These are phyloP conservation scores for Puccinia novopanici DNA, from an alignment of 1,284 basidiomycete genomes.

Conservation along the genomic window DNA sequence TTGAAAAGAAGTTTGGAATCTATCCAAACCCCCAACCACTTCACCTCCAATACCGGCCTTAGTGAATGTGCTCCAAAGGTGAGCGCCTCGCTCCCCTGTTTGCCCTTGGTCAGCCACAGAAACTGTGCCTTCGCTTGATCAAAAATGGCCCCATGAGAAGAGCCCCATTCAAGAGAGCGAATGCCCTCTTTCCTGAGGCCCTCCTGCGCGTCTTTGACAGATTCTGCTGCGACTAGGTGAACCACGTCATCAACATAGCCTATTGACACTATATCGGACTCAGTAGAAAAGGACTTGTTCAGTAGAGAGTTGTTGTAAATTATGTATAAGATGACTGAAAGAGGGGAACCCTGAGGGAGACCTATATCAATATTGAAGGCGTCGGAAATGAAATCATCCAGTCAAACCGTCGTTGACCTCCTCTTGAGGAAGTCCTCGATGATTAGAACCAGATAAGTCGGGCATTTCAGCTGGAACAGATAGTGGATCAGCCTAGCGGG, in stretches of 20 bases:
- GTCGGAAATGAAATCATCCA: too few species aligned
- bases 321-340: conserved; percentile 19
- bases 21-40: not conserved
- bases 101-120: too few species aligned
- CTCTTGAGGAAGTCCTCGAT: too few species aligned
- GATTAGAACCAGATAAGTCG: too few species aligned
- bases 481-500: not conserved
- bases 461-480: not conserved
- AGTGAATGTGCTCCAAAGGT: conserved; percentile 8
- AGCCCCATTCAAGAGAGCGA: not conserved
- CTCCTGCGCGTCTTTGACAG: not conserved
- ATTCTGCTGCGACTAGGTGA: not conserved
- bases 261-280: too few species aligned
- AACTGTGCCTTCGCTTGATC: not conserved
- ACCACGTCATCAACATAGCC: conserved; percentile 22
- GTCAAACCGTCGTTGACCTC: too few species aligned
- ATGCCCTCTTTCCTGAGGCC: not conserved
- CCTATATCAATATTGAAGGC: too few species aligned
- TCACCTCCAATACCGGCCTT: too few species aligned
- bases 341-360: too few species aligned
- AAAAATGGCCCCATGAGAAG: not conserved
- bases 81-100: not conserved
- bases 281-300: not conserved
- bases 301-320: not conserved
- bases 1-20: not conserved